A percentile compares a stretch with the other conserved stretches of the same genome.
These are phyloP conservation scores for Coniochaeta sp. DNA, from an alignment of 2,329 filamentous ascomycete genomes.

Conservation along the genomic window DNA sequence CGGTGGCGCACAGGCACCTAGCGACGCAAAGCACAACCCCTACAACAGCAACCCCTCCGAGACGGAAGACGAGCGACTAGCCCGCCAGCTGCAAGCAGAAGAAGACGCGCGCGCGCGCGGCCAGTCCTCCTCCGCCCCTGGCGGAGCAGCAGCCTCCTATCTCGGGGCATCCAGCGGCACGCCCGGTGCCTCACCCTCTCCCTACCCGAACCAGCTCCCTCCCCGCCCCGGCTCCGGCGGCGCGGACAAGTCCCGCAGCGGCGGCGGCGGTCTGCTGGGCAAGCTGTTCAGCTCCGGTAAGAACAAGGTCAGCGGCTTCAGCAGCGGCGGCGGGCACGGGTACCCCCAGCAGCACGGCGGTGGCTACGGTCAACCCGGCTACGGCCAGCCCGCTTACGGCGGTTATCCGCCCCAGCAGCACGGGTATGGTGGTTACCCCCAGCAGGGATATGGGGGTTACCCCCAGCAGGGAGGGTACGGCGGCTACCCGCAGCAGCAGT, in stretches of 20 bases:
- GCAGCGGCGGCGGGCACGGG: too few relatives aligned
- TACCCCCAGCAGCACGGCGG: too few relatives aligned
- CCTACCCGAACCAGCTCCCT: slow-evolving; percentile 34
- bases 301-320: slow-evolving; percentile 21
- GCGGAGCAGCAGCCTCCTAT: slow-evolving; percentile 28
- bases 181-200: slow-evolving; percentile 18
- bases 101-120: slow-evolving; percentile 58
- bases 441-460: slow-evolving; percentile 27
- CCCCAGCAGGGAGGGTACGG: slow-evolving; percentile 20
- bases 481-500: slow-evolving; percentile 21
- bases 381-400: slow-evolving; percentile 22
- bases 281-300: slow-evolving; percentile 43
- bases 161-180: slow-evolving; percentile 12
- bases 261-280: slow-evolving; percentile 38
- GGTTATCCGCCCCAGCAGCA: slow-evolving; percentile 28
- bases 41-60: slow-evolving; percentile 42
- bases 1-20: slow-evolving; percentile 36
- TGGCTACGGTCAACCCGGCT: too few relatives aligned
- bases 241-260: slow-evolving; percentile 28
- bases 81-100: slow-evolving; percentile 74
- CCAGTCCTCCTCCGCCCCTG: slow-evolving; percentile 14
- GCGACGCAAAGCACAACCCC: slow-evolving; percentile 63
- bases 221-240: slow-evolving; percentile 25
- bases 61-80: slow-evolving; percentile 66
- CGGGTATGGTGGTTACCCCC: slow-evolving; percentile 23